Base-by-base conservation (phyloP, 2,329 filamentous ascomycete species). In the Scedosporium aurantiacum region DNA sequence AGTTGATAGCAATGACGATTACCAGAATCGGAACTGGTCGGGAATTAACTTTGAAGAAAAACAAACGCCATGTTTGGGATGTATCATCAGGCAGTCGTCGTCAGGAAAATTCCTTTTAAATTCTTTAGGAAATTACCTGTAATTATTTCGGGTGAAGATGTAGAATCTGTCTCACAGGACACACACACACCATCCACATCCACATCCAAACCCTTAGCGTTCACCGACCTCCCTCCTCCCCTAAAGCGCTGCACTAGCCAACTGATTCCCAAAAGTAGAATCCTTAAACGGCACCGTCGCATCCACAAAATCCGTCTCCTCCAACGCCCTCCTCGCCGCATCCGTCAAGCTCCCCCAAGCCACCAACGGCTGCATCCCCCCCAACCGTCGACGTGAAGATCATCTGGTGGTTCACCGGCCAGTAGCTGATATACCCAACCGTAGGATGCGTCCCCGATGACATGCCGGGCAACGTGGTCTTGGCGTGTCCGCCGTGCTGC, bases 311-410 rank as follows among this genome's bases (percentile, higher is more conserved):
- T 77, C 70, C 4, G 73, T 68, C 28, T 70, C 69, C 41, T 66
- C 63, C 3, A 79, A 67, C 0, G 74, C 76, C 14, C 65, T 69
- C 56, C 70, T 68, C 7, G 73, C 70, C 8, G 66, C 70, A 1
- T 67, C 59, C 2, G 73, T 66, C 63, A 79, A 67, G n/a, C 64
- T 68, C 64, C 79, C 76, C 76, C 76, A 79, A 5, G 75, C 73
- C 57, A 76, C 69, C 41, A 79, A 63, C 1, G 72, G 72, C 64
- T 76, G 73, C n/a, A 67, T 66, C 2, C 71, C 71, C 14, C 75
- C 76, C 14, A 68, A 68, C 65, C 1, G 67, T 70, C 14, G 60
- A 66, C 4, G 75, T 76, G 37, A 76, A 70, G 40, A 69, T 67
- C 54, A 74, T 65, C 45, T 72, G 67, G 64, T 78, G 76, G 65